phyloP scores from a whole-genome alignment of 768 basidiomycete species.

The Podaxis rugospora region DNA sequence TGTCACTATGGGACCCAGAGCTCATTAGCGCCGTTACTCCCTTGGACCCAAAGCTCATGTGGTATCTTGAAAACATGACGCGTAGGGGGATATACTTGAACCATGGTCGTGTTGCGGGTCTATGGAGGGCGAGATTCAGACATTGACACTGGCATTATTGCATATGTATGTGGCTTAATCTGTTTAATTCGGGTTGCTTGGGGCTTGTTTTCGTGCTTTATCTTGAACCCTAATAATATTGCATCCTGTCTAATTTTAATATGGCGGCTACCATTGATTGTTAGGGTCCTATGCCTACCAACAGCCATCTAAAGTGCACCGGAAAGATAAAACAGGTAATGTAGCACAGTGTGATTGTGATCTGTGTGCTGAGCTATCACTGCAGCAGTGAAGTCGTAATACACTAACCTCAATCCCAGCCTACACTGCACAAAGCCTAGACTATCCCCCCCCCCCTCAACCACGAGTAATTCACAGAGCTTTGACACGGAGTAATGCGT shows the following conservation, averaged over 20 bases:
- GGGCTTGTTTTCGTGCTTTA: neutral
- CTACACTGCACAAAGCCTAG: too few species aligned
- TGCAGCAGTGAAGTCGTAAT: too few species aligned
- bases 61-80: neutral
- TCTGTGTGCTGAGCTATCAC: too few species aligned
- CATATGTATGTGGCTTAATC: slow-evolving; percentile 11
- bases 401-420: too few species aligned
- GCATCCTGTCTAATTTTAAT: neutral
- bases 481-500: neutral
- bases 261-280: too few species aligned
- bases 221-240: slow-evolving; percentile 1
- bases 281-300: too few species aligned
- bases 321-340: too few species aligned
- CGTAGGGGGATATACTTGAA: neutral
- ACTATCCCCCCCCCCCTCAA: too few species aligned
- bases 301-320: too few species aligned
- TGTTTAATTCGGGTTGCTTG: slow-evolving; percentile 5
- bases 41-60: neutral
- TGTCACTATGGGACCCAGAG: neutral
- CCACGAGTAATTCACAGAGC: too few species aligned
- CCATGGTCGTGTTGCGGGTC: neutral
- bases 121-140: neutral
- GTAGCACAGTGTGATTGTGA: too few species aligned
- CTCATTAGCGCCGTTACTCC: neutral
- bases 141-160: neutral